Percentiles rank a stretch among this genome's conserved stretches.
phyloP scores from a whole-genome alignment of 495 filamentous ascomycete species.

The Copromyces sp. region DNA sequence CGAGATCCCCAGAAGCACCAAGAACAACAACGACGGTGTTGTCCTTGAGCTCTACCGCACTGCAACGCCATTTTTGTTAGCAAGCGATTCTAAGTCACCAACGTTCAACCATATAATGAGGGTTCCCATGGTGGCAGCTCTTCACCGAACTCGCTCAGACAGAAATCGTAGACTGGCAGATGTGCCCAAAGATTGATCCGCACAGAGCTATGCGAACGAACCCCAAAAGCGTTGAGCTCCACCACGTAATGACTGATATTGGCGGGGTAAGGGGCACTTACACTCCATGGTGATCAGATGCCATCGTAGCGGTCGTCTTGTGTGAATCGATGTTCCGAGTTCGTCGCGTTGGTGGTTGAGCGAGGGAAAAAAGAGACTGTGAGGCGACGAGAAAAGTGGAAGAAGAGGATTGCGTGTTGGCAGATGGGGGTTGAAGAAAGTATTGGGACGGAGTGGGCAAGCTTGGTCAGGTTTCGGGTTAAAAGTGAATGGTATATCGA shows the following conservation, averaged over 20 bases:
- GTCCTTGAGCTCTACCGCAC: conserved; percentile 82
- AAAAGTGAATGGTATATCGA: conserved; percentile 24
- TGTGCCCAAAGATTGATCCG: background rate
- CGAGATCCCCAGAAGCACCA: conserved; percentile 92
- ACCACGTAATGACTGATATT: conserved; percentile 19
- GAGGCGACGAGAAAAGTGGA: conserved; percentile 1
- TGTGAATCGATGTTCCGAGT: background rate
- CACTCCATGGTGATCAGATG: conserved; percentile 29
- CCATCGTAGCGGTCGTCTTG: conserved; percentile 27
- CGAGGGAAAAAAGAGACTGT: background rate
- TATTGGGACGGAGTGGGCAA: conserved; percentile 7
- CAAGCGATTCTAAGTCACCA: background rate
- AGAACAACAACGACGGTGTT: conserved; percentile 97
- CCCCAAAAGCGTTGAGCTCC: conserved; percentile 9
- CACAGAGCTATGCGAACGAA: background rate
- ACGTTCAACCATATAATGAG: background rate
- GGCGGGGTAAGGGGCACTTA: conserved; percentile 32
- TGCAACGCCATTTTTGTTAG: conserved; percentile 13
- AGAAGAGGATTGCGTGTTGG: conserved; percentile 4
- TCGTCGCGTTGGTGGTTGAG: background rate
- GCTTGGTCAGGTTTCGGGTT: conserved; percentile 21
- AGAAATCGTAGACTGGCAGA: background rate
- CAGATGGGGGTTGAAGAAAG: conserved; percentile 14
- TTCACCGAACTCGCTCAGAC: background rate
- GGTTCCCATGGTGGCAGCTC: conserved; percentile 8